Percentiles rank a stretch among this genome's conserved stretches.
phyloP scores from a whole-genome alignment of 441 rosid species.

The Pelargonium exstipulatum region DNA sequence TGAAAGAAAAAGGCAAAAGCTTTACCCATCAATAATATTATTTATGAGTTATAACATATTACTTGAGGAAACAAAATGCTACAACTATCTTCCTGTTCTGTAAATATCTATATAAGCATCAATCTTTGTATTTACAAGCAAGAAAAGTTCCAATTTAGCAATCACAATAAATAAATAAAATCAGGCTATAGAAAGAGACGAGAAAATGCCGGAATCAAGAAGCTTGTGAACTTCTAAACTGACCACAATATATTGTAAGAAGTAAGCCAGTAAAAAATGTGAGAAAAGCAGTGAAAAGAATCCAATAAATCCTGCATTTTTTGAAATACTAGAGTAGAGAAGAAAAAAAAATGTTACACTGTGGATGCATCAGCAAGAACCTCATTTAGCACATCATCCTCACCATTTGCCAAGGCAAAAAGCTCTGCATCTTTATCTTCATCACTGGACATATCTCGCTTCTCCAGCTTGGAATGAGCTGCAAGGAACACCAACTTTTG shows the following conservation, averaged over 20 bases:
- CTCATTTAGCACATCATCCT: background rate
- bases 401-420: background rate
- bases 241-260: background rate
- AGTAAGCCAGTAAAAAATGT: background rate
- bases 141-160: background rate
- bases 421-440: conserved; percentile 3
- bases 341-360: background rate
- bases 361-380: background rate
- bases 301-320: background rate
- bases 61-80: no score
- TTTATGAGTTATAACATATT: background rate
- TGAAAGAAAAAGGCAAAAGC: background rate
- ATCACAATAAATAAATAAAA: background rate
- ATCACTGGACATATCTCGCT: background rate
- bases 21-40: background rate
- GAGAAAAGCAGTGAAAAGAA: background rate
- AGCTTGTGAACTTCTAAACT: no score
- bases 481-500: background rate
- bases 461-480: conserved; percentile 1
- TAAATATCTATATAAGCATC: background rate
- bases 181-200: background rate
- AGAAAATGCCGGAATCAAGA: no score
- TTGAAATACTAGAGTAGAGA: background rate
- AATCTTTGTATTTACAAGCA: background rate
- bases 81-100: no score